Percentiles rank a stretch among this genome's conserved stretches.
Conservation (phyloP, 371 early-diverging fungal species). For the Mucor racemosus region DNA sequence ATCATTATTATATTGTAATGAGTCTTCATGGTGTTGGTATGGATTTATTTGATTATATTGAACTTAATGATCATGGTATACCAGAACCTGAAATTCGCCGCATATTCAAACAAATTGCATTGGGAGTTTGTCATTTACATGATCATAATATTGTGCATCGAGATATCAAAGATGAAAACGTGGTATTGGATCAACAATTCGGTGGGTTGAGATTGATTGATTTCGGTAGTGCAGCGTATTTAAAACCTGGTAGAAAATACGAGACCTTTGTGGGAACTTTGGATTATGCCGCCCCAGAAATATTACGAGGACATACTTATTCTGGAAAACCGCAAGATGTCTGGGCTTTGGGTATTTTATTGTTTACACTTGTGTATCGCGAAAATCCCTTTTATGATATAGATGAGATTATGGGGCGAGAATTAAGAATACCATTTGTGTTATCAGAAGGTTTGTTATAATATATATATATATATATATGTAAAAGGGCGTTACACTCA, state of each 20-base stretch:
- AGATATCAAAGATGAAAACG: slow-evolving; percentile 80
- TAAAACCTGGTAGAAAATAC: slow-evolving; percentile 62
- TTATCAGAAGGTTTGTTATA: slow-evolving; percentile 59
- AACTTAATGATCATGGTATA: slow-evolving; percentile 58
- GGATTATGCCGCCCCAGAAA: slow-evolving; percentile 78
- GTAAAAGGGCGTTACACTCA: no score
- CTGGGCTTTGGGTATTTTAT: slow-evolving; percentile 83
- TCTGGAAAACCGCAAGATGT: slow-evolving; percentile 81
- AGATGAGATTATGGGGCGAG: slow-evolving; percentile 74
- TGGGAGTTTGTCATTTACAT: slow-evolving; percentile 75
- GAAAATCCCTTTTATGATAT: slow-evolving; percentile 85
- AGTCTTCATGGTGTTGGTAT: slow-evolving; percentile 65
- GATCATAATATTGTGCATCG: slow-evolving; percentile 76
- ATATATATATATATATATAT: not conserved
- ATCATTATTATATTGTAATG: slow-evolving; percentile 75
- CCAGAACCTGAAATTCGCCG: slow-evolving; percentile 58
- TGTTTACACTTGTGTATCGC: slow-evolving; percentile 81
- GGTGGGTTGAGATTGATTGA: slow-evolving; percentile 69
- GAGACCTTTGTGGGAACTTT: slow-evolving; percentile 79
- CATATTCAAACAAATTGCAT: slow-evolving; percentile 68
- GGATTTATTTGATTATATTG: slow-evolving; percentile 81
- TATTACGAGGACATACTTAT: slow-evolving; percentile 71
- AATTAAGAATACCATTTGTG: slow-evolving; percentile 68
- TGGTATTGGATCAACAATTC: slow-evolving; percentile 59
- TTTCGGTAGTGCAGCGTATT: slow-evolving; percentile 76